Evolutionary conservation across 73 alveolate genomes (phyloP), one percentile per base, ranked within the genome.

Genomic region (Paramecium primaurelia): DNA sequence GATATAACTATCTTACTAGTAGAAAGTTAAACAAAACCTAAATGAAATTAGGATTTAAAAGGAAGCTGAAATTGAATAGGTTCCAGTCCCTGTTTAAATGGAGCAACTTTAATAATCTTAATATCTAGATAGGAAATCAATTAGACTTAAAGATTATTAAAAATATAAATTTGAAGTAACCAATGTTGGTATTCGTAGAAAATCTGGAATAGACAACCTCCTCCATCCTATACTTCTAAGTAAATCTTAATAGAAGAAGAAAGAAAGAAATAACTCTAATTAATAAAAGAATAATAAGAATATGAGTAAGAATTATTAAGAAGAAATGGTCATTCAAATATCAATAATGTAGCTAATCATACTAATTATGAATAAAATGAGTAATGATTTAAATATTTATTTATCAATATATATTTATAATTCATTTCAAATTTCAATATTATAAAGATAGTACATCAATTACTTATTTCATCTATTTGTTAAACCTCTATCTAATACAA

Each of bases 131-230:
- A 73, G 87, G 47, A 73, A 36, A 18, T 73, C 38, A 73, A 16
- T 3, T 37, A 73, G 87, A 20, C 59, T 73, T 12, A 73, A 73
- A 36, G 87, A 73, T 73, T 73, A 73, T 73, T 73, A 73, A 73
- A 73, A 37, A 73, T 36, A 38, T 73, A 73, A 73, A 73, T 73
- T 37, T 38, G 87, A 40, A 73, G 87, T 73, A 73, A 37, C 18
- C 8, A 34, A 12, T 16, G 9, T 16, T 14, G n/a, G n/a, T 36
- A 73, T 73, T 22, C 20, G 3, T 36, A 73, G 87, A 73, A 73
- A 73, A 34, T 0, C 2, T 73, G 87, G 87, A 40, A 38, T 73
- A 73, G 40, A 30, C 32, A 73, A 14, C 87, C 87, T 30, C 87
- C 87, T 16, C 87, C 87, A 2, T 4, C 20, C 8, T 73, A 73